These are phyloP conservation scores for Dendrocalamus latiflorus DNA, from an alignment of 202 grass and related monocot species.

Conservation along the genomic window DNA sequence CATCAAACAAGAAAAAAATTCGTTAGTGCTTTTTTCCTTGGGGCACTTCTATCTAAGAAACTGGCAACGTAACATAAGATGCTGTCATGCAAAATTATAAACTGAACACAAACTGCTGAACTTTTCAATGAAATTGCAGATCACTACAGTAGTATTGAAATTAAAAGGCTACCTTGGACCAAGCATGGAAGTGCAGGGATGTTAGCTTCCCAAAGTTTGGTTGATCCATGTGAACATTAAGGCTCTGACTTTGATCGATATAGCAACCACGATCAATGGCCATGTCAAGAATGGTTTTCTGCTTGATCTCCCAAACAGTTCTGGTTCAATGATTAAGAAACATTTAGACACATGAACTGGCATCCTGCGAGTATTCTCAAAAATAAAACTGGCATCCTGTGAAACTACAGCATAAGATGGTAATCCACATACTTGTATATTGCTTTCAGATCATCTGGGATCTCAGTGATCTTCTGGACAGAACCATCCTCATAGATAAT, in stretches of 20 bases:
- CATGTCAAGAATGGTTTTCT: conserved; percentile 79
- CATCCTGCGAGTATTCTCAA: too few species aligned
- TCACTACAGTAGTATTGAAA: not conserved
- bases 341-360: not conserved
- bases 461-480: conserved; percentile 54
- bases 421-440: conserved; percentile 61
- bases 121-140: not conserved
- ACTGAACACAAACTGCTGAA: not conserved
- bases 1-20: not conserved
- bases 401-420: not conserved
- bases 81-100: not conserved
- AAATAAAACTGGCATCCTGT: not conserved
- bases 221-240: conserved; percentile 81
- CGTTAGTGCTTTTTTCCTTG: not conserved
- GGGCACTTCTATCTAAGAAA: not conserved
- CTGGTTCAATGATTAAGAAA: conserved; percentile 28
- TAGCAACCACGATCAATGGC: conserved; percentile 66
- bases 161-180: conserved; percentile 55
- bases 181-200: conserved; percentile 70
- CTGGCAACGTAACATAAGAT: not conserved
- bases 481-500: conserved; percentile 77
- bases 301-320: conserved; percentile 85
- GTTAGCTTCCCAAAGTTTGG: conserved; percentile 69
- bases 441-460: conserved; percentile 61
- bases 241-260: conserved; percentile 76